These are phyloP conservation scores for Pholiota adiposa DNA, from an alignment of 1,284 basidiomycete genomes.

Conservation along the genomic window DNA sequence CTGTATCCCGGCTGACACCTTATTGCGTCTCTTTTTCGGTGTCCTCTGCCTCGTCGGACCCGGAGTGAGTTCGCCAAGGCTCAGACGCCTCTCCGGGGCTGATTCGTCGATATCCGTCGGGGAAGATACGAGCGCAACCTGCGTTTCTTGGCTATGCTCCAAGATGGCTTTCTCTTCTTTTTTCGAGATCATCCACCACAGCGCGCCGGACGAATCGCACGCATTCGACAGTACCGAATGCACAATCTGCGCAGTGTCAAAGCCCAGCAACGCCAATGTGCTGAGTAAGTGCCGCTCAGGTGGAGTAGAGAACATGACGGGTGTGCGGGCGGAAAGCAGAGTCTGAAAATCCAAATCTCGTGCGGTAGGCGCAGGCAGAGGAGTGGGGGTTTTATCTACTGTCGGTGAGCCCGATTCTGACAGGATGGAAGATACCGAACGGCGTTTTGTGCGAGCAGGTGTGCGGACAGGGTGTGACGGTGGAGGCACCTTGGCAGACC, in stretches of 20 bases:
- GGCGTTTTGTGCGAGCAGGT: slow-evolving; percentile 91
- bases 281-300: slow-evolving; percentile 85
- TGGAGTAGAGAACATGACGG: slow-evolving; percentile 85
- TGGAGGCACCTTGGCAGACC: slow-evolving; percentile 39
- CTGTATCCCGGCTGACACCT: slow-evolving; percentile 40
- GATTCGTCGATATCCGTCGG: slow-evolving; percentile 27
- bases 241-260: slow-evolving; percentile 93
- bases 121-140: slow-evolving; percentile 35
- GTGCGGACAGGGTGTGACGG: slow-evolving; percentile 77
- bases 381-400: slow-evolving; percentile 48
- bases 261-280: slow-evolving; percentile 76
- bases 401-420: slow-evolving; percentile 61
- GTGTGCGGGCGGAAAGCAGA: slow-evolving; percentile 70
- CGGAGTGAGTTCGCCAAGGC: slow-evolving; percentile 18
- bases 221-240: slow-evolving; percentile 93
- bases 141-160: slow-evolving; percentile 43
- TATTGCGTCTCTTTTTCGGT: slow-evolving; percentile 39
- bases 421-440: slow-evolving; percentile 86
- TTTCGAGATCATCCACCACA: slow-evolving; percentile 96
- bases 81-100: slow-evolving; percentile 15
- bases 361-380: slow-evolving; percentile 43
- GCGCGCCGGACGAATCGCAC: slow-evolving; percentile 88
- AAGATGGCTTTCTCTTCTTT: slow-evolving; percentile 70
- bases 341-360: slow-evolving; percentile 68
- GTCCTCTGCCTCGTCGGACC: slow-evolving; percentile 17